A percentile compares a stretch with the other conserved stretches of the same genome.
phyloP scores from a whole-genome alignment of 2,329 filamentous ascomycete genomes.

The Phialophora verrucosa region DNA sequence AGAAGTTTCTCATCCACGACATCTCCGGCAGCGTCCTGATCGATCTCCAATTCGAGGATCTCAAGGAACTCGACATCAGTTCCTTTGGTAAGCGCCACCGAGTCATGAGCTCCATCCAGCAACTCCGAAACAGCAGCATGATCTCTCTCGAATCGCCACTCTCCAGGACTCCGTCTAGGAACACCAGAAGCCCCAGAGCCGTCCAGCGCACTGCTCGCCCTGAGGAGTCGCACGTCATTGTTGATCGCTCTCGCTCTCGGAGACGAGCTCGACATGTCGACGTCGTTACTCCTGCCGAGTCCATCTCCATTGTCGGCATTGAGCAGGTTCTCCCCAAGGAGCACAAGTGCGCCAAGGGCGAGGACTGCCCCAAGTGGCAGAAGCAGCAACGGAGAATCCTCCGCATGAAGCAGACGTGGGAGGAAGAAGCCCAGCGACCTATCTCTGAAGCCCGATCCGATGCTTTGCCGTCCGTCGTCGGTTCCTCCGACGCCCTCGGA shows the following conservation, averaged over 20 bases:
- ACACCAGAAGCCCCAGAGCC: slow-evolving; percentile 27
- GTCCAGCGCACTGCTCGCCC: slow-evolving; percentile 34
- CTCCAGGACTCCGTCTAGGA: slow-evolving; percentile 31
- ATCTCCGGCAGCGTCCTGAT: slow-evolving; percentile 87
- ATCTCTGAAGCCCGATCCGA: slow-evolving; percentile 70
- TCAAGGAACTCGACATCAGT: slow-evolving; percentile 67
- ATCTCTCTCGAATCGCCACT: slow-evolving; percentile 32
- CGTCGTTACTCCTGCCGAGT: slow-evolving; percentile 75
- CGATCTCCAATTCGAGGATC: slow-evolving; percentile 85
- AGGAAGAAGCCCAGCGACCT: slow-evolving; percentile 64
- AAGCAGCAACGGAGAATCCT: slow-evolving; percentile 80
- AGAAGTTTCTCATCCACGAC: slow-evolving; percentile 89
- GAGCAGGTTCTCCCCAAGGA: slow-evolving; percentile 85
- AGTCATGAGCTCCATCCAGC: slow-evolving; percentile 64
- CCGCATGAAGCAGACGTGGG: slow-evolving; percentile 72
- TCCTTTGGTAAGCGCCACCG: slow-evolving; percentile 69
- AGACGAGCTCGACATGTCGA: slow-evolving; percentile 40
- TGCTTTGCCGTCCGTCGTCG: slow-evolving; percentile 83
- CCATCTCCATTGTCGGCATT: slow-evolving; percentile 88
- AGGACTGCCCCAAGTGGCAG: slow-evolving; percentile 80
- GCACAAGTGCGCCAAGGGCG: slow-evolving; percentile 83
- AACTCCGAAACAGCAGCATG: slow-evolving; percentile 51
- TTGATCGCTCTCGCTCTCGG: slow-evolving; percentile 36
- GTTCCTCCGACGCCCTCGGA: slow-evolving; percentile 88
- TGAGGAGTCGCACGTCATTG: slow-evolving; percentile 35